A percentile compares a stretch with the other conserved stretches of the same genome.
Conservation (phyloP, 352 stramenopile species). For the Pythium biforme region DNA sequence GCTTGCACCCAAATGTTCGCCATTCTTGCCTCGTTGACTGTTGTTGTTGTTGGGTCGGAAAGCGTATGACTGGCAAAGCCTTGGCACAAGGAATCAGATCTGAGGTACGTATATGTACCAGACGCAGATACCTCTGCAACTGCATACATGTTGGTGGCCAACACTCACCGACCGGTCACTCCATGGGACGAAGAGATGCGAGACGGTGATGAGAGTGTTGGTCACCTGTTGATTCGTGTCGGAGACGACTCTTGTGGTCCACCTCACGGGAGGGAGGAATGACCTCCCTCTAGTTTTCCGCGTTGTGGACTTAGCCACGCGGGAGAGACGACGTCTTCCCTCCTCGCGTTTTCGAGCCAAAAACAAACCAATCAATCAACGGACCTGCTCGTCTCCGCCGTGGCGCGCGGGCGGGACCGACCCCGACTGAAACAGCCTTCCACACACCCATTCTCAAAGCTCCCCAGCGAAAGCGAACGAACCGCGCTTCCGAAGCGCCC, state of each 20-base stretch:
- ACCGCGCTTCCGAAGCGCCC: background rate
- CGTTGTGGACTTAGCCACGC: background rate
- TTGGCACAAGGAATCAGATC: constrained; percentile 23
- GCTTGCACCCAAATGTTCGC: constrained; percentile 39
- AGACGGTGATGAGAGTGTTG: constrained; percentile 9
- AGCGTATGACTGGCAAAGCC: constrained; percentile 13
- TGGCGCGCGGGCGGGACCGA: background rate
- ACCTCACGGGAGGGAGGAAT: constrained; percentile 16
- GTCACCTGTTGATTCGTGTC: constrained; percentile 8
- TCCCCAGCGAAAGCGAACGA: background rate
- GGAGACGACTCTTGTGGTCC: constrained; percentile 17
- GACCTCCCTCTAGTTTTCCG: constrained; percentile 17
- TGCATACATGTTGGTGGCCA: constrained; percentile 9
- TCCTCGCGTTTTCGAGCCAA: constrained; percentile 16
- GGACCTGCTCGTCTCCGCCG: constrained; percentile 21
- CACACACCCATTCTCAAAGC: constrained; percentile 9
- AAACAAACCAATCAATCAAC: constrained; percentile 34
- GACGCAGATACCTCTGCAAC: constrained; percentile 6
- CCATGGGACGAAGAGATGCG: constrained; percentile 1
- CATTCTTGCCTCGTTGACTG: constrained; percentile 1
- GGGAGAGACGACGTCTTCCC: constrained; percentile 16
- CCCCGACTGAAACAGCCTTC: constrained; percentile 8
- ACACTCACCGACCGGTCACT: background rate
- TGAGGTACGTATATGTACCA: constrained; percentile 8
- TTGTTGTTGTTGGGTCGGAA: background rate